phyloP scores from a whole-genome alignment of 2,329 filamentous ascomycete genomes.

The Fusarium acutatum region DNA sequence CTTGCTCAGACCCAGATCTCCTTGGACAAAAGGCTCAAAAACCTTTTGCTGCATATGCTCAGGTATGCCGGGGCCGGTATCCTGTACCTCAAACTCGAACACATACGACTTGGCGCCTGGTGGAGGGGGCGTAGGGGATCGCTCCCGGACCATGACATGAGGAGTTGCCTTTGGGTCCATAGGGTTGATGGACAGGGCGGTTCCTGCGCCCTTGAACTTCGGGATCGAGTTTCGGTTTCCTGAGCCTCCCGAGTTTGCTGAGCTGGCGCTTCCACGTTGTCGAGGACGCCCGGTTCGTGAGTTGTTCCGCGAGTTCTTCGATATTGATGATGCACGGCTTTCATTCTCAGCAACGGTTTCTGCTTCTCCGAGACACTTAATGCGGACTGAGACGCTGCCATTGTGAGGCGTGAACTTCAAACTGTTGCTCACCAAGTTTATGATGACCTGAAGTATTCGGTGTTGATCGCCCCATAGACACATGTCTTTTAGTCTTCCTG shows the following conservation, averaged over 20 bases:
- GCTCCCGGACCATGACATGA: conserved; percentile 60
- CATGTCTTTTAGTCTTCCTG: conserved; percentile 81
- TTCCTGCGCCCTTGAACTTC: conserved; percentile 51
- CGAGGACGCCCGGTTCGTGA: conserved; percentile 55
- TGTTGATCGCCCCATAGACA: conserved; percentile 93
- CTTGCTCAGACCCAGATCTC: conserved; percentile 87
- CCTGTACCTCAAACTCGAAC: conserved; percentile 90
- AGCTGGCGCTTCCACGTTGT: conserved; percentile 58
- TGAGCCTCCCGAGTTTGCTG: conserved; percentile 61
- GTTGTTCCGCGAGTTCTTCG: conserved; percentile 55
- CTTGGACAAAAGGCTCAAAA: conserved; percentile 94
- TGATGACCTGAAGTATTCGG: conserved; percentile 89
- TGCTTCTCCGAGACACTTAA: conserved; percentile 75
- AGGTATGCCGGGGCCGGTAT: conserved; percentile 87
- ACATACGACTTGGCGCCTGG: conserved; percentile 69
- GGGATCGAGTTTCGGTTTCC: conserved; percentile 42
- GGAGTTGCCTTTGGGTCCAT: conserved; percentile 63
- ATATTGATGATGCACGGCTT: conserved; percentile 63
- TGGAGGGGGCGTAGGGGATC: conserved; percentile 68
- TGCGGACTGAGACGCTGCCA: conserved; percentile 78
- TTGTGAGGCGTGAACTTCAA: conserved; percentile 87
- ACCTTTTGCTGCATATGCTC: conserved; percentile 80
- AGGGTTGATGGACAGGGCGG: conserved; percentile 70
- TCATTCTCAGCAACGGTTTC: conserved; percentile 53
- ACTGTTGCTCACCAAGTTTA: conserved; percentile 91